A percentile compares a stretch with the other conserved stretches of the same genome.
These are phyloP conservation scores for Calocybe gangraenosa DNA, from an alignment of 768 basidiomycete genomes.

Conservation along the genomic window DNA sequence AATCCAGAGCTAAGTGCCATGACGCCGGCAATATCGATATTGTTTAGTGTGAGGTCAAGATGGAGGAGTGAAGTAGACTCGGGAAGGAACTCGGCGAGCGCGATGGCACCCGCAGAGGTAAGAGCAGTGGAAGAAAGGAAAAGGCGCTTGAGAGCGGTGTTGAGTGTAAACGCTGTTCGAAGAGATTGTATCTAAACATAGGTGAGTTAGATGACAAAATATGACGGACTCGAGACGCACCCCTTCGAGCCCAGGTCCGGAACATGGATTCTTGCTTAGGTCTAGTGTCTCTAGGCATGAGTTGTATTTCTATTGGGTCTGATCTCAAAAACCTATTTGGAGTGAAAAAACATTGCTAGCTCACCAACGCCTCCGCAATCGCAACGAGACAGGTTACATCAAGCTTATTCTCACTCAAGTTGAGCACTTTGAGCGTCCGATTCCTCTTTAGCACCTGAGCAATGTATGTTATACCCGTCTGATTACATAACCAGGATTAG, in stretches of 20 bases:
- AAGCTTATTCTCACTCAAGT: constrained; percentile 91
- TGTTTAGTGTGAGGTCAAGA: constrained; percentile 84
- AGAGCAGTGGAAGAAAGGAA: constrained; percentile 85
- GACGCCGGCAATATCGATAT: constrained; percentile 83
- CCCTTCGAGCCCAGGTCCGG: constrained; percentile 86
- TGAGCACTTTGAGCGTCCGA: constrained; percentile 89
- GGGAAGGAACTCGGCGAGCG: constrained; percentile 93
- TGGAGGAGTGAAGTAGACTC: constrained; percentile 85
- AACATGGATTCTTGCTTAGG: constrained; percentile 89
- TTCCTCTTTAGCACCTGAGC: constrained; percentile 96
- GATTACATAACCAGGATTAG: neutral
- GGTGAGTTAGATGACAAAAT: neutral
- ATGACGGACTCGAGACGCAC: constrained; percentile 39
- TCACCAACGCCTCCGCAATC: constrained; percentile 86
- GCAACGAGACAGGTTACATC: constrained; percentile 75
- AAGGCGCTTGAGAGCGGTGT: constrained; percentile 85
- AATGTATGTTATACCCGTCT: constrained; percentile 81
- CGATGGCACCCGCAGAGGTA: constrained; percentile 83
- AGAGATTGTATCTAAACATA: constrained; percentile 69
- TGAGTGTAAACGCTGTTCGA: constrained; percentile 89
- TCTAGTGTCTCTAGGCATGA: constrained; percentile 91
- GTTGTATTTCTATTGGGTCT: constrained; percentile 78
- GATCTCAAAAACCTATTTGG: neutral
- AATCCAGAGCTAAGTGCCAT: constrained; percentile 88
- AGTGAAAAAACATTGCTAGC: constrained; percentile 16